phyloP scores from a whole-genome alignment of 2,329 filamentous ascomycete species.

The Hypomyces perniciosus region DNA sequence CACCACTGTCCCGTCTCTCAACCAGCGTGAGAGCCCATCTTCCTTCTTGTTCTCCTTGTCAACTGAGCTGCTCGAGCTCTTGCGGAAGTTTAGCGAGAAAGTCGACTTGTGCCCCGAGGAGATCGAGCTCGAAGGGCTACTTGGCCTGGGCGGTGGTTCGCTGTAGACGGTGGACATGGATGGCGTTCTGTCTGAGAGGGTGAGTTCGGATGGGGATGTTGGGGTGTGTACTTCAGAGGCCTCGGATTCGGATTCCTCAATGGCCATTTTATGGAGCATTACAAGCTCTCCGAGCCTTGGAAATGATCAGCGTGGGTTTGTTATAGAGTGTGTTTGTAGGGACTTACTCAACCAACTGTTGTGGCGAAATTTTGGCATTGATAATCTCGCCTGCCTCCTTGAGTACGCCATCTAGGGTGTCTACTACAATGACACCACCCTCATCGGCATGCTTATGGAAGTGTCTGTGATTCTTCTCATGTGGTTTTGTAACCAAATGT shows the following conservation, averaged over 20 bases:
- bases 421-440: slow-evolving; percentile 63
- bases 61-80: slow-evolving; percentile 21
- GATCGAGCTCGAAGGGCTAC: slow-evolving; percentile 28
- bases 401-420: slow-evolving; percentile 72
- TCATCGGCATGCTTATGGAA: slow-evolving; percentile 62
- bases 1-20: slow-evolving; percentile 57
- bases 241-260: slow-evolving; percentile 34
- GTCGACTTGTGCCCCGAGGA: slow-evolving; percentile 24
- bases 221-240: slow-evolving; percentile 24
- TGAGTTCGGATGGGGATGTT: slow-evolving; percentile 29
- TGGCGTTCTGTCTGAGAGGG: slow-evolving; percentile 27
- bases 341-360: slow-evolving; percentile 71
- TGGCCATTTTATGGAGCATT: slow-evolving; percentile 46
- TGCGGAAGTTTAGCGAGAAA: slow-evolving; percentile 26
- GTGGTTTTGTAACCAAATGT: slow-evolving; percentile 49
- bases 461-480: slow-evolving; percentile 45
- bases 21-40: slow-evolving; percentile 48
- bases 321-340: not conserved
- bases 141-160: slow-evolving; percentile 20
- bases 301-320: slow-evolving; percentile 12
- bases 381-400: slow-evolving; percentile 85
- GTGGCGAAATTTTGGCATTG: slow-evolving; percentile 63
- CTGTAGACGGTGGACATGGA: slow-evolving; percentile 38
- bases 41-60: slow-evolving; percentile 39
- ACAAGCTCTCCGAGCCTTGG: slow-evolving; percentile 68